Percentiles rank a stretch among this genome's conserved stretches.
These are phyloP conservation scores for Protostelium mycophagum DNA, from an alignment of 78 protist genomes.

Conservation along the genomic window DNA sequence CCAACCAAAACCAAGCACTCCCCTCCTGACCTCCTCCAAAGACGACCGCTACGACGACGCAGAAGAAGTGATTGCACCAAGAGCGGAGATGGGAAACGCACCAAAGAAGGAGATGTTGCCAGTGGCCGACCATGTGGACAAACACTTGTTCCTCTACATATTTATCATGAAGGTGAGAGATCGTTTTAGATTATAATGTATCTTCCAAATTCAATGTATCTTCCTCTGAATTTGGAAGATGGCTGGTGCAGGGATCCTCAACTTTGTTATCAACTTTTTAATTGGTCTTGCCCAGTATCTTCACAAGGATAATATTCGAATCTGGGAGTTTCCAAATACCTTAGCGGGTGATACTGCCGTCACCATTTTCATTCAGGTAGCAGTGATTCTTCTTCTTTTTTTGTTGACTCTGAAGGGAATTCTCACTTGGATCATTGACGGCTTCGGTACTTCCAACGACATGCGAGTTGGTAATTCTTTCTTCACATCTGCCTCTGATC, in stretches of 20 bases:
- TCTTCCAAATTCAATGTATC: too few species aligned
- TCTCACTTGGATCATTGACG: background rate
- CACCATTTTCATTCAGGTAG: background rate
- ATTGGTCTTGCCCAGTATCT: background rate
- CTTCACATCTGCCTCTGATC: too few species aligned
- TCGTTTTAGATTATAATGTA: too few species aligned
- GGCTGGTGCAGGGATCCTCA: background rate
- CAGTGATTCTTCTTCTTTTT: background rate
- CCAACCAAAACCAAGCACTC: too few species aligned
- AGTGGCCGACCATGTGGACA: too few species aligned
- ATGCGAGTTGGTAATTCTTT: background rate
- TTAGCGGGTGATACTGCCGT: background rate
- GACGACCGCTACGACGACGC: too few species aligned
- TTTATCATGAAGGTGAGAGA: background rate
- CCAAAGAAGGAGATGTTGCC: too few species aligned
- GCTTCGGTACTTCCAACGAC: background rate
- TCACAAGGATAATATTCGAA: background rate
- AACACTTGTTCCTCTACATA: background rate
- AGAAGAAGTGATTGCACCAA: too few species aligned
- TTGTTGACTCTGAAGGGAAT: background rate
- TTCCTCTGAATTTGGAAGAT: background rate
- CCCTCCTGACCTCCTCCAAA: too few species aligned
- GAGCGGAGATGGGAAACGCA: too few species aligned
- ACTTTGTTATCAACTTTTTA: background rate
- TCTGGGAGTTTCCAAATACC: background rate